Base-by-base conservation (phyloP, 108 stramenopile genomes). In the Epithemia pelagica region DNA sequence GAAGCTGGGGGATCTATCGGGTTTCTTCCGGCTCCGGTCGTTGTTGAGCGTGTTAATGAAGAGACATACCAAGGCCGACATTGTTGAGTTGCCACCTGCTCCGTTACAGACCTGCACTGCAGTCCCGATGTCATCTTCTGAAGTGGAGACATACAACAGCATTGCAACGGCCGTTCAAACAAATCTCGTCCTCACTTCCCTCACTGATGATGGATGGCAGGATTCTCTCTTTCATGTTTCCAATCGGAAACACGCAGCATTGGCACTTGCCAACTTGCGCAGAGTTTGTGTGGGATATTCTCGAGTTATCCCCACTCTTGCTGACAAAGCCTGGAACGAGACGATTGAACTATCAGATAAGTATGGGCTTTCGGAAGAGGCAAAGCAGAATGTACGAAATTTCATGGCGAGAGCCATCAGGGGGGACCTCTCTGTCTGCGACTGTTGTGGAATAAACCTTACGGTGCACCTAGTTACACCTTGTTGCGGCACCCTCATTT, bases 131-230 rank as follows among this genome's bases (percentile, higher is more conserved):
- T 85, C 87, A 28, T 55, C 21, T 10, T 65, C 70, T 28, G 92
- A 93, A 65, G 78, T 66, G 2, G 77, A 55, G 21, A 70, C 85
- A 18, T 94, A 90, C 81, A 94, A 94, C 63, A 89, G 86, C 0
- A 59, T 94, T 28, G 88, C 78, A 5, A 74, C 78, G 52, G 86
- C 76, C 30, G 75, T 89, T 18, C 82, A 84, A 54, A 69, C 78
- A n/a, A 94, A 91, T 62, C 66, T 85, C 28, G 58, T 68, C 18
- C 22, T 81, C 30, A 91, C 90, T 0, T 77, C 81, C 21, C 90
- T 94, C 89, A 67, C 83, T 52, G 93, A 85, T 2, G 89, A 85
- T 55, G 90, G 94, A 19, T 65, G 69, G 70, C 90, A 91, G 69
- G 94, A 95, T 74, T 87, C 86, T 15, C 70, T 95, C 18, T 77